Conservation (phyloP, 2,329 filamentous ascomycete species). For the Colletotrichum lupini region DNA sequence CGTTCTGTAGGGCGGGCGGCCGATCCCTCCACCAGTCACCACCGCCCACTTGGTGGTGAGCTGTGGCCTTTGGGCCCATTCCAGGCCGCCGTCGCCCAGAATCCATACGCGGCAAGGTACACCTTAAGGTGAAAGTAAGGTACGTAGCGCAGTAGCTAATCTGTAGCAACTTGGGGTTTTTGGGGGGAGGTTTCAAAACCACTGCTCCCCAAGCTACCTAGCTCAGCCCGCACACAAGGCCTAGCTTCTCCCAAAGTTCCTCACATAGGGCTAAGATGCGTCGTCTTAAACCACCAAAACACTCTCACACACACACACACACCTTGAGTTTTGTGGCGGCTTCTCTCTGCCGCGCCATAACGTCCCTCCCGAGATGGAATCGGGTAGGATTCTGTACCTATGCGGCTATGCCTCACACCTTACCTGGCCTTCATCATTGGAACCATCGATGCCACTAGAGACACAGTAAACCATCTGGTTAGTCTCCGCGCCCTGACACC, state of each 20-base stretch:
- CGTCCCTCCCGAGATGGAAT: slow-evolving; percentile 1
- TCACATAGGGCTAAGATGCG: background rate
- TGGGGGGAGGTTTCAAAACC: background rate
- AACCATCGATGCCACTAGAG: too few relatives aligned
- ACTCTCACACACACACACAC: background rate
- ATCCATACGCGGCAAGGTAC: background rate
- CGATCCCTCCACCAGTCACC: background rate
- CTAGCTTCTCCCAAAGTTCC: slow-evolving; percentile 30
- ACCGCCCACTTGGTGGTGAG: too few relatives aligned
- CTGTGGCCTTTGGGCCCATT: too few relatives aligned
- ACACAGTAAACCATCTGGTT: too few relatives aligned
- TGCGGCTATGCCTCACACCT: background rate
- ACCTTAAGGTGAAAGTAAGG: background rate
- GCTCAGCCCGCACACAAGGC: slow-evolving; percentile 23
- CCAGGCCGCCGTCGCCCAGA: background rate
- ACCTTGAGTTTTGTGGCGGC: background rate
- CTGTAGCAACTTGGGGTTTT: background rate
- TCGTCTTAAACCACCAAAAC: background rate
- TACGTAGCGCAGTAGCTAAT: background rate
- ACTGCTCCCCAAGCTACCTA: slow-evolving; percentile 13
- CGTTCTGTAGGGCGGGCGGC: background rate
- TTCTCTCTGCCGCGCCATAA: background rate
- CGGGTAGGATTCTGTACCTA: background rate
- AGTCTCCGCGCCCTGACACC: background rate
- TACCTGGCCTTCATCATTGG: too few relatives aligned